Base-by-base conservation (phyloP, 2,329 filamentous ascomycete species). In the Aspergillus bombycis region DNA sequence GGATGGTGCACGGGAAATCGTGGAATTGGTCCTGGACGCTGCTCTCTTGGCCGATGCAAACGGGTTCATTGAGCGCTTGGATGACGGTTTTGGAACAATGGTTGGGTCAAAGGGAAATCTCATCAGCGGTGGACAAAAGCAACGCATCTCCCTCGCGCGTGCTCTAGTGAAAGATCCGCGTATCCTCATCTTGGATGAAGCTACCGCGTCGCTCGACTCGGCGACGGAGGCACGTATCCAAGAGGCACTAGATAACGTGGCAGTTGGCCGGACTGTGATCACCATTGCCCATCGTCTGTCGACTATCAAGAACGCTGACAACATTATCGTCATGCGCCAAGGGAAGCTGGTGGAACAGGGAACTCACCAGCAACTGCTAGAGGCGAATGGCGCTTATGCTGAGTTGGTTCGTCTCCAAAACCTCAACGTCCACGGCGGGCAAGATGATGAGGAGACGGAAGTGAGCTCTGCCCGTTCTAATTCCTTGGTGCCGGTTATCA, bases 151-250 rank as follows among this genome's bases (percentile, higher is more conserved):
- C 8, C 95, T 96, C 74, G 92, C 93, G 3, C 83, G 92, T 66
- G 91, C 91, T 30, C 85, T 96, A 56, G 89, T 96, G n/a, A 91
- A 89, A 4, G 88, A 96, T 68, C 93, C 92, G 0, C 92, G 91
- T 79, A 84, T 97, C 71, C 85, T 97, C 1, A 86, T 97, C 0
- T 87, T 97, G 3, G 94, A 97, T 67, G 94, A 97, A 77, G 94
- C 94, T 1, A 97, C 94, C 0, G 93, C 90, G 38, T 92, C 92
- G 5, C 84, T 97, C 0, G 94, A 97, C 73, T 94, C 93, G 7
- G 91, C 92, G 72, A 93, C 91, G 0, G 94, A 97, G 78, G 90
- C 89, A 58, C 88, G 94, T 10, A 93, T 97, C 1, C 93, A 97
- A 76, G 89, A 89, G 41, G 93, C 94, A 12, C 83, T 97, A 1